Conservation (phyloP, 2,329 filamentous ascomycete species). For the Hypoxylon sp. region DNA sequence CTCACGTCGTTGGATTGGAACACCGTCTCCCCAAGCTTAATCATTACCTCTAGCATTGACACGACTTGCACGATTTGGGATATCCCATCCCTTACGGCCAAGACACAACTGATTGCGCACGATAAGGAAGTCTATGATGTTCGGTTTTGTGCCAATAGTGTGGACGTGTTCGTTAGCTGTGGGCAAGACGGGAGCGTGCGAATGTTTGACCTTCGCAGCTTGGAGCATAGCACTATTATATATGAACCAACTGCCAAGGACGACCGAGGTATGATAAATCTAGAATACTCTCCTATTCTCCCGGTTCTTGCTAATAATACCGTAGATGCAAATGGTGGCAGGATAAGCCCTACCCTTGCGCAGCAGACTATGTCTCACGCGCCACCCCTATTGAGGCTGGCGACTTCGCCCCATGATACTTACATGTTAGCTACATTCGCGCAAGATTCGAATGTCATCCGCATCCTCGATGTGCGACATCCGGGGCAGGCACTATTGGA, state of each 20-base stretch:
- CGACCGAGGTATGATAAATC: slow-evolving; percentile 70
- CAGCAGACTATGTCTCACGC: slow-evolving; percentile 84
- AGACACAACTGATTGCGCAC: slow-evolving; percentile 97
- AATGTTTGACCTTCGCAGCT: slow-evolving; percentile 97
- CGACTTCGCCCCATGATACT: slow-evolving; percentile 94
- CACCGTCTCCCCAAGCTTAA: slow-evolving; percentile 93
- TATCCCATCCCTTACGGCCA: slow-evolving; percentile 96
- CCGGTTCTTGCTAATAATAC: slow-evolving; percentile 20
- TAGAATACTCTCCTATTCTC: background rate
- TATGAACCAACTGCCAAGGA: slow-evolving; percentile 96
- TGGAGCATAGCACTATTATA: slow-evolving; percentile 99
- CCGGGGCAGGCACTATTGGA: slow-evolving; percentile 95
- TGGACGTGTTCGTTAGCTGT: slow-evolving; percentile 99
- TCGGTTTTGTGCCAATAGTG: slow-evolving; percentile 95
- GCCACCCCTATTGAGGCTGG: slow-evolving; percentile 83
- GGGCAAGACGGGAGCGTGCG: slow-evolving; percentile 97
- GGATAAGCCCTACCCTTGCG: slow-evolving; percentile 80
- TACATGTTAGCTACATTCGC: slow-evolving; percentile 98
- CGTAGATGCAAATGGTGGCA: slow-evolving; percentile 69
- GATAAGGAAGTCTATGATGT: slow-evolving; percentile 99
- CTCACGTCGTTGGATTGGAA: slow-evolving; percentile 99
- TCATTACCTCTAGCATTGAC: slow-evolving; percentile 98
- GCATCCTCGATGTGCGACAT: slow-evolving; percentile 95
- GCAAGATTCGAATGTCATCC: slow-evolving; percentile 90
- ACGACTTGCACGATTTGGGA: slow-evolving; percentile 99